These are phyloP conservation scores for Stentor coeruleus DNA, from an alignment of 73 alveolate genomes.

Conservation along the genomic window DNA sequence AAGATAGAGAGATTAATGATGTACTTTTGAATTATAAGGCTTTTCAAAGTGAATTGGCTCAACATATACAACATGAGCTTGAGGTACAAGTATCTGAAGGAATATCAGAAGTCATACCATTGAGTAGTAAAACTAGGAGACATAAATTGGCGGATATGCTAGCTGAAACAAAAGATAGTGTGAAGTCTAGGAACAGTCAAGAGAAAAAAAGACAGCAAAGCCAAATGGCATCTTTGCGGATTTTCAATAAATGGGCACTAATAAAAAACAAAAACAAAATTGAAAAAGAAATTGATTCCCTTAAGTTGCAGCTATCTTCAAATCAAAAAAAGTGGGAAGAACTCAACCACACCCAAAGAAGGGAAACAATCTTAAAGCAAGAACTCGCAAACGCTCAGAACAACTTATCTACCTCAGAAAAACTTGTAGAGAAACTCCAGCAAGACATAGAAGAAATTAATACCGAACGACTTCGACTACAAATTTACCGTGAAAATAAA, in stretches of 20 bases:
- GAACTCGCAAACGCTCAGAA: conserved; percentile 81
- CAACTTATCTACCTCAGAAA: conserved; percentile 83
- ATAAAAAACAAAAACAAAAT: conserved; percentile 39
- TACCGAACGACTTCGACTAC: conserved; percentile 51
- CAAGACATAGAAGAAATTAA: conserved; percentile 73
- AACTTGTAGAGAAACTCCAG: conserved; percentile 74
- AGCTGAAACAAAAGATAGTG: not conserved
- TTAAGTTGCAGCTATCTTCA: conserved; percentile 75
- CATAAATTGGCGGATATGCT: not conserved
- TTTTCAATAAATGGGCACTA: not conserved
- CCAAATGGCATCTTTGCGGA: not conserved
- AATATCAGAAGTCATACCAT: not conserved
- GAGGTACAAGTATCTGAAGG: not conserved
- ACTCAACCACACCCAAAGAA: conserved; percentile 82
- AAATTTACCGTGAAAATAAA: conserved; percentile 51
- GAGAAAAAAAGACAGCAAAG: not conserved
- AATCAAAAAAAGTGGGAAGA: conserved; percentile 87
- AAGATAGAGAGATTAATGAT: not conserved
- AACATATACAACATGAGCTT: not conserved
- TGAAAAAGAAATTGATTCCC: conserved; percentile 73
- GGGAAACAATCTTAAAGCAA: conserved; percentile 81
- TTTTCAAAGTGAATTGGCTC: not conserved
- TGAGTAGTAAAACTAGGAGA: not conserved
- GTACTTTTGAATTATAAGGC: not conserved
- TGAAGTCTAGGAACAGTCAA: not conserved